A percentile compares a stretch with the other conserved stretches of the same genome.
Evolutionary conservation across 2,329 filamentous ascomycete genomes (phyloP).

Genomic region (Dryadomyces quercivorus): DNA sequence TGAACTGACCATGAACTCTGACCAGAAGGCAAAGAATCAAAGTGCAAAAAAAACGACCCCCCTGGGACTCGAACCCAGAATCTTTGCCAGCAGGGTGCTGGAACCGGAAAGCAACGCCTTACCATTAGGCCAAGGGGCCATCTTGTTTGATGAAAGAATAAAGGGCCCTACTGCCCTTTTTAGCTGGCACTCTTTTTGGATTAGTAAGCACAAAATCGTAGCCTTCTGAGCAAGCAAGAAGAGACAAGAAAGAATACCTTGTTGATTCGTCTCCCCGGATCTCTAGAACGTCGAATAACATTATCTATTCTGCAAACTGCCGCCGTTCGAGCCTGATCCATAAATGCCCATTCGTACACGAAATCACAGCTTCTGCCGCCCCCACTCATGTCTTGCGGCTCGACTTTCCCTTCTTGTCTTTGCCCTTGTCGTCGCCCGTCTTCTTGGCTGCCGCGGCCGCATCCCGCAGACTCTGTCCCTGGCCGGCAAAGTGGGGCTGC

Average conservation of each 20-base stretch:
- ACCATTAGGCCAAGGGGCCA: slow-evolving; percentile 5
- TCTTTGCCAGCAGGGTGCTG: slow-evolving; percentile 2
- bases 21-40: too few species aligned
- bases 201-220: too few species aligned
- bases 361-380: too few species aligned
- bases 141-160: background rate
- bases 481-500: slow-evolving; percentile 68
- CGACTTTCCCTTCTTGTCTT: slow-evolving; percentile 36
- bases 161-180: background rate
- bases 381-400: slow-evolving; percentile 24
- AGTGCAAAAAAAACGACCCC: slow-evolving; percentile 1
- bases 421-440: slow-evolving; percentile 39
- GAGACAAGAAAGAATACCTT: too few species aligned
- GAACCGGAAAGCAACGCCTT: slow-evolving; percentile 5
- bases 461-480: slow-evolving; percentile 63
- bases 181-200: background rate
- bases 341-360: too few species aligned
- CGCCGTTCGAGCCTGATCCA: background rate
- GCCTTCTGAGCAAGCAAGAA: too few species aligned
- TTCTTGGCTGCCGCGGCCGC: slow-evolving; percentile 49
- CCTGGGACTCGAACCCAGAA: slow-evolving; percentile 6
- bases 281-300: background rate
- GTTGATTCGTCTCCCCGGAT: too few species aligned
- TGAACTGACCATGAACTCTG: too few species aligned
- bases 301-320: background rate